Conservation (phyloP, 495 filamentous ascomycete species). For the Trichoderma parareesei region DNA sequence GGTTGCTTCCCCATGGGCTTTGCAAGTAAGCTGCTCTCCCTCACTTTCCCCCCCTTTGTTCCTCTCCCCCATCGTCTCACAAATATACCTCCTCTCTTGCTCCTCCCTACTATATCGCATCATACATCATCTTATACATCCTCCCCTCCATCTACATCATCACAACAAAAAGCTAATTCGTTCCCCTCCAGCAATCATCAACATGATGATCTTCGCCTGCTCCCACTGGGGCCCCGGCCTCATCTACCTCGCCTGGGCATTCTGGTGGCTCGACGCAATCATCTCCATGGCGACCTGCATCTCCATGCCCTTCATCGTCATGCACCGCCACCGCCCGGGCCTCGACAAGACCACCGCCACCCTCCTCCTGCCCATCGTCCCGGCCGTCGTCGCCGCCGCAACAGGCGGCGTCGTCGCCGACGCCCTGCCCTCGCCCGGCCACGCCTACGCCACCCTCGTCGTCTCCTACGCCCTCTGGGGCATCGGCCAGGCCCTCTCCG, state of each 20-base stretch:
- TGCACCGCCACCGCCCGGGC: slow-evolving; percentile 23
- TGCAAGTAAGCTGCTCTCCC: slow-evolving; percentile 26
- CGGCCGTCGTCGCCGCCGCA: slow-evolving; percentile 49
- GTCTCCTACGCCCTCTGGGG: slow-evolving; percentile 53
- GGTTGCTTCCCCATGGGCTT: slow-evolving; percentile 58
- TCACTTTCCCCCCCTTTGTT: too few relatives aligned
- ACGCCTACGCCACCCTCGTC: slow-evolving; percentile 49
- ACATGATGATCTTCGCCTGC: slow-evolving; percentile 19
- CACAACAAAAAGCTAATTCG: neutral
- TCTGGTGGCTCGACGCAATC: slow-evolving; percentile 54
- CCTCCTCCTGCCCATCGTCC: slow-evolving; percentile 54
- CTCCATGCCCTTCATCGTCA: slow-evolving; percentile 47
- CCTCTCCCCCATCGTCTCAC: too few relatives aligned
- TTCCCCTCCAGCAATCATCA: slow-evolving; percentile 16
- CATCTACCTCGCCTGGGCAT: slow-evolving; percentile 34
- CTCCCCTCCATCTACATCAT: neutral
- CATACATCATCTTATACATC: too few relatives aligned
- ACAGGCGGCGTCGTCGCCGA: slow-evolving; percentile 49
- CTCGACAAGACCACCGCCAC: slow-evolving; percentile 45
- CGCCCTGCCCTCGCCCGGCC: slow-evolving; percentile 40
- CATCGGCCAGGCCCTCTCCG: slow-evolving; percentile 46
- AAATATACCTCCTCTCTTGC: neutral
- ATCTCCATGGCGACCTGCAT: slow-evolving; percentile 43
- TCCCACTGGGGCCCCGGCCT: slow-evolving; percentile 15
- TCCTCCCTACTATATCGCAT: neutral